Evolutionary conservation across 148 eudicot genomes (phyloP), one percentile per base, ranked within the genome.

Genomic region (Dysphania ambrosioides): DNA sequence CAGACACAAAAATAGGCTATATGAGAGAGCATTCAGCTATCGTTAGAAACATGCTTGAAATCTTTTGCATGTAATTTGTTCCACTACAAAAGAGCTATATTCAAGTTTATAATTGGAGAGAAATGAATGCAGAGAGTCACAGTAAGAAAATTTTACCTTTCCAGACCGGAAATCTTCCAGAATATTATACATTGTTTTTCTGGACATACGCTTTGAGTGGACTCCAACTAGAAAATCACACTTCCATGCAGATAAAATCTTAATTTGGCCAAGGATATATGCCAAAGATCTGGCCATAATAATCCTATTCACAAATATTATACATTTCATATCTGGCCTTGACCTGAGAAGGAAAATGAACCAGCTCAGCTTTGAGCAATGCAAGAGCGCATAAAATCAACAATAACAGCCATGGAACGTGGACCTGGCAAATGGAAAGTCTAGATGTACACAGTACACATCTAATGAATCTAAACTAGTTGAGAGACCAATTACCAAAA

Each of bases 241-340:
- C 77, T 79, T 90, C 99, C 99, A 95, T 76, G 88, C 81, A 61
- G 92, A 86, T 60, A 92, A 79, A 70, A 82, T 73, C 75, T 81
- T 85, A 36, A 90, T 82, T 34, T 82, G 81, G 49, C 69, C 84
- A 82, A 92, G 91, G 63, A 92, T 84, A 67, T 75, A 71, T 0
- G 92, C 84, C 78, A 95, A 84, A 72, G 94, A 83, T 81, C 97
- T 89, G 42, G 99, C 99, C 77, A 90, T 79, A 74, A 90, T 75
- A 80, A 92, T 90, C 85, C 97, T 89, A 82, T 85, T 90, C 77
- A 95, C 99, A 76, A 95, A 95, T 66, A 95, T 76, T 71, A 95
- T 95, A 79, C 97, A 95, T 80, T 95, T 95, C 97, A 89, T 92
- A 83, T 88, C 86, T 23, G 88, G 85, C 66, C 87, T 89, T 41